These are phyloP conservation scores for Dillenia turbinata DNA, from an alignment of 164 flowering plant genomes.

Conservation along the genomic window DNA sequence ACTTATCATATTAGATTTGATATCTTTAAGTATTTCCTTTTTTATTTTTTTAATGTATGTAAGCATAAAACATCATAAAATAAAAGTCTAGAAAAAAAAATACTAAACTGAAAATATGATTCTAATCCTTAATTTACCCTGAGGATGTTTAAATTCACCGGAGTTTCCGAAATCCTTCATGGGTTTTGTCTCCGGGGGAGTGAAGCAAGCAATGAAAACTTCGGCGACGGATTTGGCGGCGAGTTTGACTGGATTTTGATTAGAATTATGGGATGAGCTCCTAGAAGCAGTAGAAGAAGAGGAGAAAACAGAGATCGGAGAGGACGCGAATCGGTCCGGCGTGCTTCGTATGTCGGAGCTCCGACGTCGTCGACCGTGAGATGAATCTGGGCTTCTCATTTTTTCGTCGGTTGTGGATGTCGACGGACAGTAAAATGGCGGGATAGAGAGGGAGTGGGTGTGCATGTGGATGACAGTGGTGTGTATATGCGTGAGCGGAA, in stretches of 20 bases:
- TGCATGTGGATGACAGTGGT: too few species aligned
- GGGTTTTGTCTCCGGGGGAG: slow-evolving; percentile 46
- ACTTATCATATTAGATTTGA: background rate
- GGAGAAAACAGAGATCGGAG: slow-evolving; percentile 22
- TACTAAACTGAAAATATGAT: too few species aligned
- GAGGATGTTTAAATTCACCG: slow-evolving; percentile 23
- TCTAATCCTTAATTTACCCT: slow-evolving; percentile 20
- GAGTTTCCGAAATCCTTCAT: slow-evolving; percentile 10
- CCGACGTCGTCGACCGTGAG: slow-evolving; percentile 19
- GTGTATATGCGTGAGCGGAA: too few species aligned
- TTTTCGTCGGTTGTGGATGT: background rate
- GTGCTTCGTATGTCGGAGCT: slow-evolving; percentile 18
- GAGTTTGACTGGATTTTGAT: slow-evolving; percentile 27
- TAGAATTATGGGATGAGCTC: slow-evolving; percentile 2
- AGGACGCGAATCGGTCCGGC: slow-evolving; percentile 20
- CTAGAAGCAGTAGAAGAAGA: slow-evolving; percentile 8
- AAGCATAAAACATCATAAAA: background rate
- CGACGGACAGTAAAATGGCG: background rate
- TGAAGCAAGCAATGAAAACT: slow-evolving; percentile 43
- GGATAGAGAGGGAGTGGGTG: too few species aligned
- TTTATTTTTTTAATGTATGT: too few species aligned
- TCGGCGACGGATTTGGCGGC: slow-evolving; percentile 50
- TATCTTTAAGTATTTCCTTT: too few species aligned
- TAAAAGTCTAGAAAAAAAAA: background rate
- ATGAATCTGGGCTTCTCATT: slow-evolving; percentile 15